Evolutionary conservation across 2,329 filamentous ascomycete species (phyloP).

Genomic region (Aspergillus felis): DNA sequence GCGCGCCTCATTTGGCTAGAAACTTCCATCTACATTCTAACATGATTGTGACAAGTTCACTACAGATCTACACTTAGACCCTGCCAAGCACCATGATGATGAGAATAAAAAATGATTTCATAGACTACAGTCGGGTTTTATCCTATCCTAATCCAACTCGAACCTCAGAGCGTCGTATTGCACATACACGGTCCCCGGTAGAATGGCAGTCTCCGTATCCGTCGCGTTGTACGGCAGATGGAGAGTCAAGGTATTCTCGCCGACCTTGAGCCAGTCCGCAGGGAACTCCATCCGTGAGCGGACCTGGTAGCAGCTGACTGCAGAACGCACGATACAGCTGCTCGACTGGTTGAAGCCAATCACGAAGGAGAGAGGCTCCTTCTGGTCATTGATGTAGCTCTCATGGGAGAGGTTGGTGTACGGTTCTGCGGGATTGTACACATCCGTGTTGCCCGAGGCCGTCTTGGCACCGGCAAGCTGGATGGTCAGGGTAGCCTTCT

Average conservation of each 20-base stretch:
- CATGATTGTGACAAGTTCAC: too few relatives aligned
- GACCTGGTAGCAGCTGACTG: conserved; percentile 59
- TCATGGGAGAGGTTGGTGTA: conserved; percentile 53
- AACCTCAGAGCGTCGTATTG: conserved; percentile 63
- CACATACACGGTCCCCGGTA: conserved; percentile 56
- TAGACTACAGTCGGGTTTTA: background rate
- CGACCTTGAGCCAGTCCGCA: conserved; percentile 45
- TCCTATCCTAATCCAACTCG: conserved; percentile 40
- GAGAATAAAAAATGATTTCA: too few relatives aligned
- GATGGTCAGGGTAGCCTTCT: conserved; percentile 56
- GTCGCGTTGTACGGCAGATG: conserved; percentile 59
- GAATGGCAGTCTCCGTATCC: conserved; percentile 54
- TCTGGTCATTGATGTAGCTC: conserved; percentile 45
- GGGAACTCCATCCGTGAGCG: conserved; percentile 58
- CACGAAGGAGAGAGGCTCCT: conserved; percentile 22
- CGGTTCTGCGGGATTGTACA: conserved; percentile 51
- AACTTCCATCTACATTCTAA: too few relatives aligned
- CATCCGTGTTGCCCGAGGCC: conserved; percentile 59
- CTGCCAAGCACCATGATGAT: too few relatives aligned
- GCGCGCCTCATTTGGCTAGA: too few relatives aligned
- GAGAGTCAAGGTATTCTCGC: conserved; percentile 54
- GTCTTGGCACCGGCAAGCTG: conserved; percentile 62
- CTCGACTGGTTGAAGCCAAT: conserved; percentile 52
- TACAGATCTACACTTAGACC: too few relatives aligned
- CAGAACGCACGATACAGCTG: conserved; percentile 59